Evolutionary conservation across 495 filamentous ascomycete genomes (phyloP).

Genomic region (Neurospora hispaniola): DNA sequence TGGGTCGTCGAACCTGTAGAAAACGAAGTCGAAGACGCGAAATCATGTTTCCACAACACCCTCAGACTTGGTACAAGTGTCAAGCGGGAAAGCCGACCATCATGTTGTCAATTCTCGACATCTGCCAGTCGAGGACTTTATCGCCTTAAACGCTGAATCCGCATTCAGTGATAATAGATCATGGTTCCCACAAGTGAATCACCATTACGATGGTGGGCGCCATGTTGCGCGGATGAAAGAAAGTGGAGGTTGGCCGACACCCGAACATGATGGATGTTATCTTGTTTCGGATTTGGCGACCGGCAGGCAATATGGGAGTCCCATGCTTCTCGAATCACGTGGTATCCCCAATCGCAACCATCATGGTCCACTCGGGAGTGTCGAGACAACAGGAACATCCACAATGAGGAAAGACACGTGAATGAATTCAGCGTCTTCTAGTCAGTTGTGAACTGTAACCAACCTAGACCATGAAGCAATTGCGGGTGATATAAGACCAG

Average conservation of each 20-base stretch:
- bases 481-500: background rate
- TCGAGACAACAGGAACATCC: background rate
- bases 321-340: background rate
- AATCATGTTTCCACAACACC: conserved; percentile 9
- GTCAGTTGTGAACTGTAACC: background rate
- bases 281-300: background rate
- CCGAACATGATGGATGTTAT: background rate
- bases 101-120: background rate
- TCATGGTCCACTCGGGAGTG: background rate
- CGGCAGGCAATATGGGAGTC: background rate
- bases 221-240: background rate
- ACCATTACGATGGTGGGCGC: background rate
- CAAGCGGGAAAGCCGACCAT: background rate
- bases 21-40: conserved; percentile 47
- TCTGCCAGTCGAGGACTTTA: background rate
- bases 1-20: conserved; percentile 50
- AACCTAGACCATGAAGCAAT: background rate
- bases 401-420: rapidly evolving
- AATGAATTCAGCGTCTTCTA: background rate
- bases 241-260: background rate
- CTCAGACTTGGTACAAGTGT: background rate
- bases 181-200: background rate
- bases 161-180: background rate
- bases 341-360: background rate
- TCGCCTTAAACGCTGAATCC: background rate